These are phyloP conservation scores for Ceriops tagal DNA, from an alignment of 345 rosid genomes.

Conservation along the genomic window DNA sequence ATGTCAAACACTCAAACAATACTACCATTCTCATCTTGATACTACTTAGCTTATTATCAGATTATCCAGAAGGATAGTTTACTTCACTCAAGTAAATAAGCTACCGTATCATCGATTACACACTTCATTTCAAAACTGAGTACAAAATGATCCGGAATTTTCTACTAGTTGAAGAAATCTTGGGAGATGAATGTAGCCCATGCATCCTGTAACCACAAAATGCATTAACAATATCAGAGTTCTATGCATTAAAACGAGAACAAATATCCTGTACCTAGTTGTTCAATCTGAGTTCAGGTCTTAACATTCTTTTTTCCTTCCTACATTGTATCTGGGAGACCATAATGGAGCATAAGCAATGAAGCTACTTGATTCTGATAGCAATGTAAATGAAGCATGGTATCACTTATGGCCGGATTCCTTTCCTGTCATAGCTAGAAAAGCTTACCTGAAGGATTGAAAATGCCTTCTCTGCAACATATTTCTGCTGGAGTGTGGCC, in stretches of 20 bases:
- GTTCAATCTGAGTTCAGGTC: neutral
- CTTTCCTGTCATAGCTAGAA: neutral
- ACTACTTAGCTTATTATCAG: too few relatives aligned
- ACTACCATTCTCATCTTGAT: too few relatives aligned
- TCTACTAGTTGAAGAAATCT: slow-evolving; percentile 37
- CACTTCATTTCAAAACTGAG: neutral
- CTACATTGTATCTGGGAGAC: too few relatives aligned
- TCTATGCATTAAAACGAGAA: neutral
- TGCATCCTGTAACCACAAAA: slow-evolving; percentile 50
- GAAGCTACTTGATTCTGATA: too few relatives aligned
- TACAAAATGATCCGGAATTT: neutral
- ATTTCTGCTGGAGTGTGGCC: slow-evolving; percentile 59
- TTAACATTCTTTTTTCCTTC: neutral
- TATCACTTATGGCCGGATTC: neutral
- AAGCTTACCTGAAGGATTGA: slow-evolving; percentile 67
- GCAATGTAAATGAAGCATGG: too few relatives aligned
- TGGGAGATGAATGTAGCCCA: slow-evolving; percentile 61
- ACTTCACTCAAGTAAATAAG: neutral
- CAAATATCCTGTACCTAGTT: neutral
- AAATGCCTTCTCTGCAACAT: slow-evolving; percentile 68
- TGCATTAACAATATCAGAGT: neutral
- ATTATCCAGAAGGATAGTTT: too few relatives aligned
- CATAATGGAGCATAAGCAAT: too few relatives aligned
- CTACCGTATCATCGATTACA: neutral
- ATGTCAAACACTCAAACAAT: too few relatives aligned